Conservation (phyloP, 257 asterid genomes). For the Solanum pimpinellifolium region DNA sequence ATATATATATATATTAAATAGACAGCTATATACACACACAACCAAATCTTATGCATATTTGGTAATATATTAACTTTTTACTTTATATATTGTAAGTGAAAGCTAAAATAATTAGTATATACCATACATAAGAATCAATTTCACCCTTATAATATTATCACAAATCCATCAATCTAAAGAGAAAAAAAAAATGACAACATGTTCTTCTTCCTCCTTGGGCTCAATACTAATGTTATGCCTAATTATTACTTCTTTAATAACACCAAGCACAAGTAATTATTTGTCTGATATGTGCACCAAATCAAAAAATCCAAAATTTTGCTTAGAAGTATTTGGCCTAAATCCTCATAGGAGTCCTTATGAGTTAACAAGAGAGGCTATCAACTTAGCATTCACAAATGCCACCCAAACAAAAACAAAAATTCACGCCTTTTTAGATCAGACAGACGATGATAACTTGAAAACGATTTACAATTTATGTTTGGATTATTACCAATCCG, state of each 20-base stretch:
- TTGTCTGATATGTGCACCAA: neutral
- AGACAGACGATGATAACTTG: neutral
- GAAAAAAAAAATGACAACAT: neutral
- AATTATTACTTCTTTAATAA: neutral
- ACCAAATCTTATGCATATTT: neutral
- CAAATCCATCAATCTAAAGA: neutral
- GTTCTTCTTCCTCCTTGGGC: neutral
- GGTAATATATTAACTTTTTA: neutral
- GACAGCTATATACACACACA: neutral
- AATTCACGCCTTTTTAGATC: neutral
- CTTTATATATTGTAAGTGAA: neutral
- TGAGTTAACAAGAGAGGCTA: neutral
- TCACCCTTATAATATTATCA: neutral
- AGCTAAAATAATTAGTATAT: neutral
- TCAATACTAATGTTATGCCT: neutral
- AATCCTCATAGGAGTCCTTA: neutral
- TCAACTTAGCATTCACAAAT: neutral
- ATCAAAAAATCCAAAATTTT: neutral
- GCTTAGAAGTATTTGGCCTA: neutral
- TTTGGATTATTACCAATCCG: neutral
- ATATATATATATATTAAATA: too few relatives aligned
- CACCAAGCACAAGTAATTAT: neutral
- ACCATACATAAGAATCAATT: too few relatives aligned
- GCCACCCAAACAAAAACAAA: neutral
- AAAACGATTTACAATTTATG: neutral